These are phyloP conservation scores for Nidularia sp. DNA, from an alignment of 768 basidiomycete species.

Conservation along the genomic window DNA sequence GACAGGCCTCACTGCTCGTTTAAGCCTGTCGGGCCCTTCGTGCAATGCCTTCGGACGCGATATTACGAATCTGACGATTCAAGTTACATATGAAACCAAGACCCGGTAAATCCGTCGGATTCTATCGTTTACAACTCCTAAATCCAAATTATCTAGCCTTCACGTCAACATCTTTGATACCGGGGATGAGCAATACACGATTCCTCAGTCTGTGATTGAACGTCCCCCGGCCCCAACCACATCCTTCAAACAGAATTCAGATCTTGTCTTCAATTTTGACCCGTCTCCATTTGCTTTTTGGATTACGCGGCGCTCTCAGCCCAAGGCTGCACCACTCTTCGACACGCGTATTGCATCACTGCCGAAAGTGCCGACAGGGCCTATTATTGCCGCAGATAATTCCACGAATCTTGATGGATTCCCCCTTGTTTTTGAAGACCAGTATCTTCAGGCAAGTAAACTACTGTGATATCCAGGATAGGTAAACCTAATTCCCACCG, in stretches of 20 bases:
- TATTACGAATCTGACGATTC: slow-evolving; percentile 51
- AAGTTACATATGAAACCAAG: slow-evolving; percentile 61
- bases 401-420: slow-evolving; percentile 60
- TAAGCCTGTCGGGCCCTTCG: slow-evolving; percentile 48
- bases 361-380: slow-evolving; percentile 54
- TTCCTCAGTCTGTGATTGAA: slow-evolving; percentile 47
- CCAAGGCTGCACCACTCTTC: slow-evolving; percentile 53
- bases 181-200: slow-evolving; percentile 56
- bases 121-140: background rate
- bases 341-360: slow-evolving; percentile 66
- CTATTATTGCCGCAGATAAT: slow-evolving; percentile 46
- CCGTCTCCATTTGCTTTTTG: slow-evolving; percentile 71
- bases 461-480: background rate
- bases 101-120: slow-evolving; percentile 32
- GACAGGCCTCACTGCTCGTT: slow-evolving; percentile 49
- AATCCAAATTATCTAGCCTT: slow-evolving; percentile 32
- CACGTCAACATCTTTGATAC: slow-evolving; percentile 69
- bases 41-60: slow-evolving; percentile 69
- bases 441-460: slow-evolving; percentile 60
- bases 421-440: slow-evolving; percentile 74
- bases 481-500: background rate
- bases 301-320: slow-evolving; percentile 67
- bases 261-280: slow-evolving; percentile 68
- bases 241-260: slow-evolving; percentile 38
- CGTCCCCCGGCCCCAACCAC: slow-evolving; percentile 30